Evolutionary conservation across 192 early-diverging fungal species (phyloP), one percentile per base, ranked within the genome.

Genomic region (Jimgerdemannia flammicorona): DNA sequence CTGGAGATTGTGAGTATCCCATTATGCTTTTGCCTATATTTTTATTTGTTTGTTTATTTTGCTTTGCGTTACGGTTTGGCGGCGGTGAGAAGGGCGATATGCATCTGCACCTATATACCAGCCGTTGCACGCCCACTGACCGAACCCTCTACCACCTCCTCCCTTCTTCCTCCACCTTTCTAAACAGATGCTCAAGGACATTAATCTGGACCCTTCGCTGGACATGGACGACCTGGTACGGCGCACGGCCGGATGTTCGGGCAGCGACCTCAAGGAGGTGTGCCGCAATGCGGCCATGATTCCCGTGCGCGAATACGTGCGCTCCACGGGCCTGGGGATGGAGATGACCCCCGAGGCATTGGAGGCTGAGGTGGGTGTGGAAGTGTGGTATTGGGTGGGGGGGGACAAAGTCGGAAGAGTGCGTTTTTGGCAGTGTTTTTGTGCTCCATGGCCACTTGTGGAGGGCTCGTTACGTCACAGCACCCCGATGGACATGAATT

Each of bases 261-360:
- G 96, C 68, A 95, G 93, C 75, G 98, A 99, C 74, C 84, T 99
- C 79, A 99, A 99, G 87, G 98, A 99, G 76, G 86, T 97, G 68
- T 99, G 98, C 77, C 91, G 98, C 44, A 93, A 94, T 73, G 97
- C 98, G 0, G 96, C 94, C 4, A 98, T 99, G 95, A 87, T 95
- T 72, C 98, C 98, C 1, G 87, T 99, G 8, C 88, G 95, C 72
- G 94, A 95, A 84, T 93, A 92, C 77, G 88, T 94, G 17, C 88
- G 93, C 44, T 76, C 74, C 11, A 79, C 79, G 68, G 82, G 83
- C 54, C 79, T 80, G 29, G 66, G 40, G 40, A 66, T 70, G 40
- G 70, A 66, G n/a, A 64, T 67, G 29, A 29, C 29, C 29, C 29
- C 29, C 8, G 78, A 71, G 11, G 73, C 77, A 43, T 72, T 78